A percentile compares a stretch with the other conserved stretches of the same genome.
Conservation (phyloP, 257 asterid species). For the Solanum paucissectum region DNA sequence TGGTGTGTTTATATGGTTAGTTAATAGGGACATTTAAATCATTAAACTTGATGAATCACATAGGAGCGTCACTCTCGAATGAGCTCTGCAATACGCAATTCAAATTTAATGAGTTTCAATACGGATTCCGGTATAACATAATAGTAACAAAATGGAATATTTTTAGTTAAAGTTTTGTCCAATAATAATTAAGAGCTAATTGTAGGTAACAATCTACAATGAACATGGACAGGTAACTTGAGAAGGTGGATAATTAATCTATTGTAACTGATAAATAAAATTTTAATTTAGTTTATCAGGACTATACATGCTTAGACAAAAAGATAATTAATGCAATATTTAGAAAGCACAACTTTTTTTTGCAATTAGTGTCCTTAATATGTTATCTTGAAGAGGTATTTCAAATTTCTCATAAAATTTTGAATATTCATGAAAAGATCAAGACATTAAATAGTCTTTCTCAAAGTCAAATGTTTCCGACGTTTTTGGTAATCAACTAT, state of each 20-base stretch:
- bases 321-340: neutral
- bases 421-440: neutral
- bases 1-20: neutral
- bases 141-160: too few relatives aligned
- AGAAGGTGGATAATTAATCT: neutral
- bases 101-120: too few relatives aligned
- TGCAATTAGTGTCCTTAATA: neutral
- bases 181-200: neutral
- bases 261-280: neutral
- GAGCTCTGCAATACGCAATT: neutral
- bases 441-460: neutral
- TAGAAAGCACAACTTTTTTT: neutral
- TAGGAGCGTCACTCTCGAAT: neutral
- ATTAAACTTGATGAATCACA: neutral
- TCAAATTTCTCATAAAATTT: neutral
- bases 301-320: neutral
- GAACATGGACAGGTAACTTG: neutral
- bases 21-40: neutral
- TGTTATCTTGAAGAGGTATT: neutral
- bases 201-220: neutral
- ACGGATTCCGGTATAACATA: accelerated
- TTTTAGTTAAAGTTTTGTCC: neutral
- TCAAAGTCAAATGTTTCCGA: too few relatives aligned
- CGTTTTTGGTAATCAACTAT: neutral
- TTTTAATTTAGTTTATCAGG: neutral